These are phyloP conservation scores for Pseudogymnoascus sp. DNA, from an alignment of 2,329 filamentous ascomycete genomes.

Conservation along the genomic window DNA sequence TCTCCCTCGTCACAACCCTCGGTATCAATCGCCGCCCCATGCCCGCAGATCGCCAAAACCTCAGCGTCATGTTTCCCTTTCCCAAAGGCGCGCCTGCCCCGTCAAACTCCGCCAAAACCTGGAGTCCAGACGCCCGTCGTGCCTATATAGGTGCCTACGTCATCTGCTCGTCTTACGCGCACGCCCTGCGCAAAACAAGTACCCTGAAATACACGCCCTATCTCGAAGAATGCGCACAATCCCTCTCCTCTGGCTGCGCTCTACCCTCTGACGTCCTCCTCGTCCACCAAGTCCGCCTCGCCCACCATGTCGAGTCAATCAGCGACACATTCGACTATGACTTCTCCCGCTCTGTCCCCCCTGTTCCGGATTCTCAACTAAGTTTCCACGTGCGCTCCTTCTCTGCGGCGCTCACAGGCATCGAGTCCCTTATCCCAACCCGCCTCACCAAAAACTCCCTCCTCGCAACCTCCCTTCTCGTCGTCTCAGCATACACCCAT, in stretches of 20 bases:
- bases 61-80: slow-evolving; percentile 5
- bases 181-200: neutral
- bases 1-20: slow-evolving; percentile 10
- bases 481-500: slow-evolving; percentile 11
- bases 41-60: neutral
- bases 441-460: slow-evolving; percentile 4
- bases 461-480: neutral
- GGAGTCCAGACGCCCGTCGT: slow-evolving; percentile 11
- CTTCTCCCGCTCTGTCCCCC: neutral
- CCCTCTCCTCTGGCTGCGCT: slow-evolving; percentile 5
- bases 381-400: slow-evolving; percentile 13
- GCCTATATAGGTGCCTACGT: slow-evolving; percentile 13
- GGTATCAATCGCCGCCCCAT: slow-evolving; percentile 2
- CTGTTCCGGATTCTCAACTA: slow-evolving; percentile 1
- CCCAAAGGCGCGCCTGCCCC: neutral
- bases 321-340: slow-evolving; percentile 12
- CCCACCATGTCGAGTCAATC: slow-evolving; percentile 10
- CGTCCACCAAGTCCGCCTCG: slow-evolving; percentile 11
- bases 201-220: neutral
- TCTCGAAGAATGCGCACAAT: slow-evolving; percentile 13
- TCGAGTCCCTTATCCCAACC: slow-evolving; percentile 9
- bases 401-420: neutral
- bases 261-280: slow-evolving; percentile 8
- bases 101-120: neutral
- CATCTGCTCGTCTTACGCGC: slow-evolving; percentile 11